Percentiles rank a stretch among this genome's conserved stretches.
Evolutionary conservation across 176 grass and related monocot genomes (phyloP).

Genomic region (Poa pratensis): DNA sequence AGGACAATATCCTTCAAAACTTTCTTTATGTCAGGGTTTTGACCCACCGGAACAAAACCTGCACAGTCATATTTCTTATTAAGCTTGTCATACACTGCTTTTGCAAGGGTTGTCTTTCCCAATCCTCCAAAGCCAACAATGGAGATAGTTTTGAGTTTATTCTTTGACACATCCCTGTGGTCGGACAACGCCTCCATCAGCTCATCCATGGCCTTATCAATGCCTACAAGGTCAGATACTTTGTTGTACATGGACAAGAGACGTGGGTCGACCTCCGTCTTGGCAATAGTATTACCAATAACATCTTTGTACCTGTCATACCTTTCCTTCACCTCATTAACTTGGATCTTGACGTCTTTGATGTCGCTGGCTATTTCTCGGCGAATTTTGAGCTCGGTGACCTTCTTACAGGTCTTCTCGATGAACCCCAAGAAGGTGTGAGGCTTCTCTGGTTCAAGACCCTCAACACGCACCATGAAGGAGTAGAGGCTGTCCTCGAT

Average conservation of each 20-base stretch:
- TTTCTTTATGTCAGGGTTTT: background rate
- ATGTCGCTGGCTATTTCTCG: background rate
- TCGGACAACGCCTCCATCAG: background rate
- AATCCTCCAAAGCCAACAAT: slow-evolving; percentile 9
- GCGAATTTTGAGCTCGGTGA: background rate
- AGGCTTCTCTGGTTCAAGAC: background rate
- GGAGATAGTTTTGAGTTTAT: background rate
- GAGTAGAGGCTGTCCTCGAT: slow-evolving; percentile 25
- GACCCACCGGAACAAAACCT: background rate
- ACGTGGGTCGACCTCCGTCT: background rate
- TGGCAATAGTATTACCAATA: background rate
- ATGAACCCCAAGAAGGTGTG: background rate
- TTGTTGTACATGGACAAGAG: background rate
- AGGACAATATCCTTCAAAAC: background rate
- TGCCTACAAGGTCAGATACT: background rate
- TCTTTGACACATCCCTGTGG: no score
- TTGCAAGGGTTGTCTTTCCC: slow-evolving; percentile 18
- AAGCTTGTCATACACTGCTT: background rate
- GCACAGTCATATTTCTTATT: background rate
- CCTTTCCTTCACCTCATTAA: background rate
- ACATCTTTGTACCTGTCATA: background rate
- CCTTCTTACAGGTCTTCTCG: background rate
- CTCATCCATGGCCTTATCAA: background rate
- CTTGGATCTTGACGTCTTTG: background rate
- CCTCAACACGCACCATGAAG: background rate